These are phyloP conservation scores for Mortierella sp. DNA, from an alignment of 371 early-diverging fungal genomes.

Conservation along the genomic window DNA sequence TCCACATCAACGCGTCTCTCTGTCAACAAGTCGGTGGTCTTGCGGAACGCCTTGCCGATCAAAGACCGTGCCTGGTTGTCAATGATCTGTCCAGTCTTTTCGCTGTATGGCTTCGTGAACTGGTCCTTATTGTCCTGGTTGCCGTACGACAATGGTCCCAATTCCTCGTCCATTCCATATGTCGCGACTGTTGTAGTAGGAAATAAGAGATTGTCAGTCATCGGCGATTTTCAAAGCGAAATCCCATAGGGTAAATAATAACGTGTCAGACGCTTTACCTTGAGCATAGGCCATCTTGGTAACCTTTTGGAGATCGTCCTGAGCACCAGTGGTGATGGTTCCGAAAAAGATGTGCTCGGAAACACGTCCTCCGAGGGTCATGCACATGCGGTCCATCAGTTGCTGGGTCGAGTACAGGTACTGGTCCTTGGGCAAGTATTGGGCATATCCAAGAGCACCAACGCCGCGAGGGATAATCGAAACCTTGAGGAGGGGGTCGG, in stretches of 20 bases:
- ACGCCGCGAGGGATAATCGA: conserved; percentile 98
- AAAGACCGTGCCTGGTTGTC: conserved; percentile 94
- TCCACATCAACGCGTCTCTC: conserved; percentile 89
- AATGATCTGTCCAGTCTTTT: conserved; percentile 94
- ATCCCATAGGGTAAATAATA: too few relatives aligned
- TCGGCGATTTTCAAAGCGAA: neutral
- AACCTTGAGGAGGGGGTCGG: conserved; percentile 97
- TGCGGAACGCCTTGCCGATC: conserved; percentile 84
- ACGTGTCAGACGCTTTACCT: conserved; percentile 15
- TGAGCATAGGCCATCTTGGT: conserved; percentile 96
- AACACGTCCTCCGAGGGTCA: conserved; percentile 98
- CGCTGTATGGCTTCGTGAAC: conserved; percentile 97
- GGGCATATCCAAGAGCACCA: conserved; percentile 98
- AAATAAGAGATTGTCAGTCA: neutral
- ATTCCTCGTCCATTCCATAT: conserved; percentile 94
- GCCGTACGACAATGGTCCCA: conserved; percentile 90
- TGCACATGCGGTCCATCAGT: conserved; percentile 95
- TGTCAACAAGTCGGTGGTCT: conserved; percentile 85
- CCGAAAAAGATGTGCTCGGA: conserved; percentile 96
- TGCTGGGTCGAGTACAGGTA: conserved; percentile 94
- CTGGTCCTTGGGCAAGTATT: conserved; percentile 98
- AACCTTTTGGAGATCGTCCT: conserved; percentile 92
- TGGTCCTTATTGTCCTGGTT: conserved; percentile 80
- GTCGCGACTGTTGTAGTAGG: conserved; percentile 69
- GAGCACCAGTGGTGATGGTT: conserved; percentile 67